Base-by-base conservation (phyloP, 192 early-diverging fungal genomes). In the Gaertneriomyces sp. region DNA sequence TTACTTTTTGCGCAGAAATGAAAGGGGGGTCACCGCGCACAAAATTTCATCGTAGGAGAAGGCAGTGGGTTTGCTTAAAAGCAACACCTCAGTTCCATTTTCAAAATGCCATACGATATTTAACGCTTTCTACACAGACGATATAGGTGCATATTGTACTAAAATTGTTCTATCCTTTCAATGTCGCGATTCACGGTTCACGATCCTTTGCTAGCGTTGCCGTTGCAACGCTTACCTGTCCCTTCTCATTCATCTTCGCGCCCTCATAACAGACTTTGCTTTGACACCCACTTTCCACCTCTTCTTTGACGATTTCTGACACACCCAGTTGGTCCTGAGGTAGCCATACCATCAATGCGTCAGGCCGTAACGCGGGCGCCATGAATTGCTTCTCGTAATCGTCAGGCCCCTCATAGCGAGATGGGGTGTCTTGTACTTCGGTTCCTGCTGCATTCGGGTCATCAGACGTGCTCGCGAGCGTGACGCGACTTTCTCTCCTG, bases 341-440 rank as follows among this genome's bases (percentile, higher is more conserved):
- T 17, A 69, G 9, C 67, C 67, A 69, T 8, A 61, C 49, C 14
- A 10, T 61, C 20, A 51, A 58, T 39, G 51, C 17, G 52, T 51
- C 60, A 39, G 60, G 51, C 0, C 67, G 67, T 39, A 69, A 38
- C 39, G 67, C 67, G 11, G 67, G 67, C 51, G 60, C 59, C 49
- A 69, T 19, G 59, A 69, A 69, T 43, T 38, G 25, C 20, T 25
- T 20, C 42, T 69, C 67, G 44, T 53, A 53, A 11, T 61, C 67
- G 51, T 61, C 59, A 16, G 67, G 67, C 9, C 67, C 60, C 10
- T 10, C 12, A 16, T 50, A 41, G 6, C 25, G 38, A 25, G 16
- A 33, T 10, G 54, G 10, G 5, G 38, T 45, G 14, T 41, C 20
- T 45, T 41, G n/a, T 10, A n/a, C 44, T 3, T 45, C 39, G 58